phyloP scores from a whole-genome alignment of 2,329 filamentous ascomycete species.

The Clonostachys chloroleuca region DNA sequence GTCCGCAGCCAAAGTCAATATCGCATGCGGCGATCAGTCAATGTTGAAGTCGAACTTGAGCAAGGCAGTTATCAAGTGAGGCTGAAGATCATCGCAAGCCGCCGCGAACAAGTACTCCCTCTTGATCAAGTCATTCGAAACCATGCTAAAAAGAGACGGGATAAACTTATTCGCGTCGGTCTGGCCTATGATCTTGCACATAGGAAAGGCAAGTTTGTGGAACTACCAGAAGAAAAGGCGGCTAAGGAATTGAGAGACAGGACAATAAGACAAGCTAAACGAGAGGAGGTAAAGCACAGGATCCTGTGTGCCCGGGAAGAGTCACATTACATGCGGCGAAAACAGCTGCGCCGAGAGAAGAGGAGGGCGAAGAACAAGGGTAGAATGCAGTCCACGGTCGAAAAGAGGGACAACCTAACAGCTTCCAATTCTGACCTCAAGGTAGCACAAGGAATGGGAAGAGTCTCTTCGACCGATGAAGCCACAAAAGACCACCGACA shows the following conservation, averaged over 20 bases:
- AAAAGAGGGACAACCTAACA: conserved; percentile 13
- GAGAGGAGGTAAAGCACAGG: conserved; percentile 27
- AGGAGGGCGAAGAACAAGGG: conserved; percentile 70
- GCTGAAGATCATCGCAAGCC: conserved; percentile 67
- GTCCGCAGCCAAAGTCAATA: conserved; percentile 49
- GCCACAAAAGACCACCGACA: background rate
- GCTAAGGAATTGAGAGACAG: conserved; percentile 38
- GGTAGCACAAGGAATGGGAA: too few relatives aligned
- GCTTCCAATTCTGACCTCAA: background rate
- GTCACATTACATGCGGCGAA: conserved; percentile 26
- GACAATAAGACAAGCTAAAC: conserved; percentile 30
- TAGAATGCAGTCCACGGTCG: conserved; percentile 12
- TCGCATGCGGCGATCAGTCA: conserved; percentile 69
- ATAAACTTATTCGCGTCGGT: conserved; percentile 71
- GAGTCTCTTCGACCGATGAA: background rate
- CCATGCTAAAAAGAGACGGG: conserved; percentile 56
- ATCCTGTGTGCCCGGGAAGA: conserved; percentile 32
- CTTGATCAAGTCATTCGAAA: conserved; percentile 66
- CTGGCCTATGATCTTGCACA: conserved; percentile 68
- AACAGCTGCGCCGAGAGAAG: conserved; percentile 40
- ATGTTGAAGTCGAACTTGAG: conserved; percentile 70
- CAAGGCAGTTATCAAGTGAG: conserved; percentile 72
- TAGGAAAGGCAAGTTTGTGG: conserved; percentile 52
- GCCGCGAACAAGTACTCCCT: conserved; percentile 39
- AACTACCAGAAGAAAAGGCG: conserved; percentile 42